A percentile compares a stretch with the other conserved stretches of the same genome.
These are phyloP conservation scores for sweet orange (Citrus sinensis) DNA, from an alignment of 345 rosid species.

Conservation along the genomic window DNA sequence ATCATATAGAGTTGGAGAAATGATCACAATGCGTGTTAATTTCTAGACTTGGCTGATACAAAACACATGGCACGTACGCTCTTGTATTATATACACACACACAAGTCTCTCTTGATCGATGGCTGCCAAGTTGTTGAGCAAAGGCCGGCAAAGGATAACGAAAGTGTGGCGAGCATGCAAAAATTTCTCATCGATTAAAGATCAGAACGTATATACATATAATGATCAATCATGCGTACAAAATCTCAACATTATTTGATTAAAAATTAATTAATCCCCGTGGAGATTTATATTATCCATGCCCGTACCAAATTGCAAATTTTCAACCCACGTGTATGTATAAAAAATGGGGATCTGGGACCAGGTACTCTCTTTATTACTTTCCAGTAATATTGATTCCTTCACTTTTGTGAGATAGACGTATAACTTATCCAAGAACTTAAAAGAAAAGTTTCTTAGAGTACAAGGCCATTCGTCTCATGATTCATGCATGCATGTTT, in stretches of 20 bases:
- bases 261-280: not conserved
- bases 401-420: constrained; percentile 1
- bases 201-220: too few relatives aligned
- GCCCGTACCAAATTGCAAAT: not conserved
- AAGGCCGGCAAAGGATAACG: not conserved
- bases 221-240: too few relatives aligned
- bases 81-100: too few relatives aligned
- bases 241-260: not conserved
- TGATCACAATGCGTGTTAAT: too few relatives aligned
- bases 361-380: not conserved
- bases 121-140: too few relatives aligned
- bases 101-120: too few relatives aligned
- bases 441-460: not conserved
- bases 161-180: not conserved
- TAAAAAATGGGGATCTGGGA: not conserved
- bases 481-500: not conserved
- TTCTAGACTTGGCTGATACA: too few relatives aligned
- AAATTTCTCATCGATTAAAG: too few relatives aligned
- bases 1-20: too few relatives aligned
- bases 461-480: not conserved
- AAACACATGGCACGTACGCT: too few relatives aligned
- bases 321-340: not conserved
- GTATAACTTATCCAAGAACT: not conserved
- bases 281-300: not conserved
- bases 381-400: not conserved